Conservation (phyloP, 2,329 filamentous ascomycete species). For the Coniochaeta sp. region DNA sequence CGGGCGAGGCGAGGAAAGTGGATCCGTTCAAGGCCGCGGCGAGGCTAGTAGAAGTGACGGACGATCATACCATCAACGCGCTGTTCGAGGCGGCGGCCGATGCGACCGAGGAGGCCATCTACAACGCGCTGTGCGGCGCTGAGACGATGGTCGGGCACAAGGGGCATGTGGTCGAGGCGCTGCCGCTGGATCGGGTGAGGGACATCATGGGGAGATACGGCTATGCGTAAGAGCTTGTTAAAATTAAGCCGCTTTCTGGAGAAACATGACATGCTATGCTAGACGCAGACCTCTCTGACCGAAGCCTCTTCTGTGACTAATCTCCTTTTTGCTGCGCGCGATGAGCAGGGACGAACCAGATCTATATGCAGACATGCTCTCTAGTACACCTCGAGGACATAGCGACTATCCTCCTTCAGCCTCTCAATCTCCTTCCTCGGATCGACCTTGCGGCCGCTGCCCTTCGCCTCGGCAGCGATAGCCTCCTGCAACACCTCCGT, state of each 20-base stretch:
- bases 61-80: conserved; percentile 53
- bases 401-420: conserved; percentile 89
- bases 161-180: conserved; percentile 39
- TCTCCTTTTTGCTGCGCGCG: background rate
- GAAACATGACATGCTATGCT: background rate
- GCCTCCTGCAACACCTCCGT: conserved; percentile 92
- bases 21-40: conserved; percentile 32
- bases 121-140: conserved; percentile 56
- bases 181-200: conserved; percentile 38
- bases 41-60: conserved; percentile 36
- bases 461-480: conserved; percentile 67
- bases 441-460: conserved; percentile 72
- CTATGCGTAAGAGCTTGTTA: background rate
- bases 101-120: conserved; percentile 57
- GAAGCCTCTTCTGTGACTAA: background rate
- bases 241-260: no score
- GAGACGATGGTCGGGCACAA: conserved; percentile 49
- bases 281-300: background rate
- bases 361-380: background rate
- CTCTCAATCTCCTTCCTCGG: conserved; percentile 88
- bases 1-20: conserved; percentile 20
- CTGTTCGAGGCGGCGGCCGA: conserved; percentile 56
- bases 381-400: conserved; percentile 96
- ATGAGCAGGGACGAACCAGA: background rate
- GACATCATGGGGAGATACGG: conserved; percentile 35